Percentiles rank a stretch among this genome's conserved stretches.
Evolutionary conservation across 2,329 filamentous ascomycete genomes (phyloP).

Genomic region (Ophiostoma quercus): DNA sequence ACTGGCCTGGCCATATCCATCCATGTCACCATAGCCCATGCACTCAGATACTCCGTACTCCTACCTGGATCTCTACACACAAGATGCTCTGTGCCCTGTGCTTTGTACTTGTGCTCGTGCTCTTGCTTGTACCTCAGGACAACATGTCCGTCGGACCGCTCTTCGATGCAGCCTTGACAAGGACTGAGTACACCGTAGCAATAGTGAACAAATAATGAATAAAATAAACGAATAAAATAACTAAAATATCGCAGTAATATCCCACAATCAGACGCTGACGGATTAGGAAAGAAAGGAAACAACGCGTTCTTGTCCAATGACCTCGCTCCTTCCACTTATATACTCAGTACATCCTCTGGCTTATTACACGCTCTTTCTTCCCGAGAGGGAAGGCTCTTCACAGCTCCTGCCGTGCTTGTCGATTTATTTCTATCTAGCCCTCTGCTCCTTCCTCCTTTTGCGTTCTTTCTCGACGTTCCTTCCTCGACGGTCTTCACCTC

Average conservation of each 20-base stretch:
- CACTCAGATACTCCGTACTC: background rate
- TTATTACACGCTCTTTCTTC: background rate
- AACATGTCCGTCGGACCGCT: background rate
- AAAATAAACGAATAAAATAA: background rate
- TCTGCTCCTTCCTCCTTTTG: background rate
- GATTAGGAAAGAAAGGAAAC: conserved; percentile 10
- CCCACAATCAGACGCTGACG: conserved; percentile 1
- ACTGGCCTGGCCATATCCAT: background rate
- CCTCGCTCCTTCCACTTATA: conserved; percentile 18
- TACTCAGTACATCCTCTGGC: background rate
- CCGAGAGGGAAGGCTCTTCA: background rate
- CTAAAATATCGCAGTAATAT: background rate
- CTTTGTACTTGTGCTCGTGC: background rate
- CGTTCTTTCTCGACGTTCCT: background rate
- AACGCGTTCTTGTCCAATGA: conserved; percentile 22
- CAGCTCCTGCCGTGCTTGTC: background rate
- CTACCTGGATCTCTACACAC: background rate
- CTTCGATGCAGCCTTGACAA: background rate
- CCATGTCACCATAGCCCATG: background rate
- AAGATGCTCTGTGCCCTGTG: background rate
- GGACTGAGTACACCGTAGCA: background rate
- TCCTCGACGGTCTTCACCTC: background rate
- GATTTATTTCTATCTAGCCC: background rate
- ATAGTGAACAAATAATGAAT: background rate
- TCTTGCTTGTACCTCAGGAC: background rate